Conservation (phyloP, 495 filamentous ascomycete species). For the Bombardia bombarda region DNA sequence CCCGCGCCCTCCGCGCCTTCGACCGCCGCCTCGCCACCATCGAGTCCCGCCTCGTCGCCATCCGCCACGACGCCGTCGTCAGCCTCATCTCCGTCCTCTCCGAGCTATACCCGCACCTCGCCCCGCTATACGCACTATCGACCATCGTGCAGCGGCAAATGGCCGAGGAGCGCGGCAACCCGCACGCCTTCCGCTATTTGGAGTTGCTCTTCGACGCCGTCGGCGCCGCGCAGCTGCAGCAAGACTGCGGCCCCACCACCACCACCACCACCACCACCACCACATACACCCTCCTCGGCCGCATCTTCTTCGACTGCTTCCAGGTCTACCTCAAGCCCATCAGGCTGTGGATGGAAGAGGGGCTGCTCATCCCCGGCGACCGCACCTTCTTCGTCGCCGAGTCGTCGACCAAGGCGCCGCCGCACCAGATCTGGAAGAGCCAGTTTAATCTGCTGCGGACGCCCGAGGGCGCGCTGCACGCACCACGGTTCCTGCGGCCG, state of each 20-base stretch:
- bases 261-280: no score
- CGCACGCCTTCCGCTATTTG: slow-evolving; percentile 51
- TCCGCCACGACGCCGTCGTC: slow-evolving; percentile 37
- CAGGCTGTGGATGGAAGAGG: slow-evolving; percentile 76
- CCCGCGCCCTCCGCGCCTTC: slow-evolving; percentile 35
- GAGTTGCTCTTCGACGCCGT: slow-evolving; percentile 66
- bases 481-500: slow-evolving; percentile 66
- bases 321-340: slow-evolving; percentile 75
- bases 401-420: slow-evolving; percentile 46
- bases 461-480: slow-evolving; percentile 46
- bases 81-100: slow-evolving; percentile 53
- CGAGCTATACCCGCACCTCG: slow-evolving; percentile 47
- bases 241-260: no score
- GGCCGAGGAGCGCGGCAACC: slow-evolving; percentile 29
- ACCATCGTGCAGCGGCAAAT: slow-evolving; percentile 35
- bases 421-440: slow-evolving; percentile 64
- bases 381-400: slow-evolving; percentile 68
- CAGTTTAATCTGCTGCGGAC: slow-evolving; percentile 58
- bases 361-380: slow-evolving; percentile 55
- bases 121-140: slow-evolving; percentile 49
- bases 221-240: slow-evolving; percentile 56
- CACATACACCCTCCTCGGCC: slow-evolving; percentile 53
- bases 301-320: slow-evolving; percentile 75
- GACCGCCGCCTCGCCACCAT: slow-evolving; percentile 35
- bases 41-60: slow-evolving; percentile 35